A percentile compares a stretch with the other conserved stretches of the same genome.
phyloP scores from a whole-genome alignment of 345 rosid species.

The Corymbia maculata region DNA sequence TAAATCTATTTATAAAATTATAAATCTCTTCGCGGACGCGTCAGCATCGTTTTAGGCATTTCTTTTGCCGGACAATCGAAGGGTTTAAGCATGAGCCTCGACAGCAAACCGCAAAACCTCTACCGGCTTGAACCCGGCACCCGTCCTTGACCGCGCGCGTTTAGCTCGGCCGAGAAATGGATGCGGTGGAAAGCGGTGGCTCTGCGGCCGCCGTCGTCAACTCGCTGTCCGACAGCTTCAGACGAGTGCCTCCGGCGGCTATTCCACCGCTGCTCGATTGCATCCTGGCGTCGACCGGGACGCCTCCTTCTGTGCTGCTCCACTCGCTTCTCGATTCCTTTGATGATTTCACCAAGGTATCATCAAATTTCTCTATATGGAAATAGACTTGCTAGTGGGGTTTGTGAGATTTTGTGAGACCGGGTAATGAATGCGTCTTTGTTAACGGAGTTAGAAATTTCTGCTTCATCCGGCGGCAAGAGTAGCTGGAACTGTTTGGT shows the following conservation, averaged over 20 bases:
- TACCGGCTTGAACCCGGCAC: neutral
- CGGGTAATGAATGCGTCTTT: neutral
- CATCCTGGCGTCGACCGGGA: slow-evolving; percentile 58
- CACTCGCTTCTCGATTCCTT: slow-evolving; percentile 37
- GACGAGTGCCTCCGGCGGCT: slow-evolving; percentile 54
- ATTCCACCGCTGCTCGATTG: slow-evolving; percentile 79
- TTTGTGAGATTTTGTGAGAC: neutral
- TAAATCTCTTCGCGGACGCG: neutral
- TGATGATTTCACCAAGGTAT: slow-evolving; percentile 18
- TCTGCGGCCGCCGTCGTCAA: slow-evolving; percentile 29
- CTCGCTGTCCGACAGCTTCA: slow-evolving; percentile 52
- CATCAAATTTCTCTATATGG: neutral
- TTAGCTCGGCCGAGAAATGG: neutral
- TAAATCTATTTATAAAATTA: too few relatives aligned
- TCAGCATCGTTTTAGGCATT: neutral
- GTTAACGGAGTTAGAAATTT: neutral
- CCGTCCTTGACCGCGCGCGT: neutral
- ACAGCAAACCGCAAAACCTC: neutral
- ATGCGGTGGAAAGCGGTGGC: neutral
- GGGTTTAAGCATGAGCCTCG: neutral
- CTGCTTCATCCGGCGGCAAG: neutral
- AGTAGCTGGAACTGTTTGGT: neutral
- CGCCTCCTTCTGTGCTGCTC: slow-evolving; percentile 48
- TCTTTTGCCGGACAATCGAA: neutral
- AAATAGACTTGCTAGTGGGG: neutral